Conservation (phyloP, 257 asterid species). For the Marsdenia floribunda region DNA sequence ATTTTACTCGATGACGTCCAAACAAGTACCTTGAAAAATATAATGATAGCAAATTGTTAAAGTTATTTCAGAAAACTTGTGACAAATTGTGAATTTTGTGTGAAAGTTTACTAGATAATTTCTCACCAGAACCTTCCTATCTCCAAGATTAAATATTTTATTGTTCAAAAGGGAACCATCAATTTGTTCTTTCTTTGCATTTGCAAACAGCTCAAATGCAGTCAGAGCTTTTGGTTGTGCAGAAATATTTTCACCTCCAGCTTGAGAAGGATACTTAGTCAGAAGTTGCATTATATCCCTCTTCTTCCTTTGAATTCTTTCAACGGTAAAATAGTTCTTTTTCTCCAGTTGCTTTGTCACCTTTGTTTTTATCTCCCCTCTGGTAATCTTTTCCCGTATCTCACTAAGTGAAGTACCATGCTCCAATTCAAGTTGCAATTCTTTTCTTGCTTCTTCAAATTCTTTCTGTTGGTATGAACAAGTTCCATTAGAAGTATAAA, state of each 20-base stretch:
- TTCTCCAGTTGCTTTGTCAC: constrained; percentile 46
- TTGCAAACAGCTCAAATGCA: constrained; percentile 43
- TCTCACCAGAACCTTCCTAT: constrained; percentile 77
- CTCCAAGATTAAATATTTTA: constrained; percentile 50
- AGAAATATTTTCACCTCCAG: constrained; percentile 33
- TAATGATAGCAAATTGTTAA: constrained; percentile 4
- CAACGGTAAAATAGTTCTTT: constrained; percentile 25
- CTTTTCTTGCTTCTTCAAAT: constrained; percentile 87
- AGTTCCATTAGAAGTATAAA: not conserved
- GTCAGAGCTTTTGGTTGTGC: constrained; percentile 49
- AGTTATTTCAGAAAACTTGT: constrained; percentile 1
- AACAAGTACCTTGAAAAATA: constrained; percentile 59
- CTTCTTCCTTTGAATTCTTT: constrained; percentile 81
- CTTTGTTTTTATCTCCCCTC: constrained; percentile 65
- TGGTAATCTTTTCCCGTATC: constrained; percentile 47
- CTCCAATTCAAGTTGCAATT: constrained; percentile 64
- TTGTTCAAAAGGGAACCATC: constrained; percentile 49
- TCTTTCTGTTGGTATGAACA: constrained; percentile 50
- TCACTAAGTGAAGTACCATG: constrained; percentile 65
- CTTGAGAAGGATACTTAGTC: constrained; percentile 42
- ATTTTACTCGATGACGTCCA: constrained; percentile 52
- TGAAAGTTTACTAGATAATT: constrained; percentile 2
- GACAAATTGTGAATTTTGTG: not conserved
- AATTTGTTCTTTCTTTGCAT: constrained; percentile 49
- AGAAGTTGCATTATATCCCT: constrained; percentile 62